Percentiles rank a stretch among this genome's conserved stretches.
Evolutionary conservation across 805 yeast species (phyloP).

Genomic region (Teunomyces panamensis): DNA sequence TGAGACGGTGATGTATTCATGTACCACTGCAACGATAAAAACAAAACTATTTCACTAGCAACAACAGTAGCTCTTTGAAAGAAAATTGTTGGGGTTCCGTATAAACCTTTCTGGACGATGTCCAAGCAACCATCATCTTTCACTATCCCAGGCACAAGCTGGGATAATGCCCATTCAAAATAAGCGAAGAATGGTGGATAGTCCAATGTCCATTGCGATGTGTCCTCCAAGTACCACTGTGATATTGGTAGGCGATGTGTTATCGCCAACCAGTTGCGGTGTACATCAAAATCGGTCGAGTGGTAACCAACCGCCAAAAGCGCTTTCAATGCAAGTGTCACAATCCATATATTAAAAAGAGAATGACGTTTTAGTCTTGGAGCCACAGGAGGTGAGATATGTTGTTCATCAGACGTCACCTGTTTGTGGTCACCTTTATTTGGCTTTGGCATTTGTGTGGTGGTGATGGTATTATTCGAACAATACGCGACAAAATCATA

Average conservation of each 20-base stretch:
- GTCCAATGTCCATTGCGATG: slow-evolving; percentile 90
- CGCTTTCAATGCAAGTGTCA: slow-evolving; percentile 32
- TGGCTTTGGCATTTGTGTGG: slow-evolving; percentile 1
- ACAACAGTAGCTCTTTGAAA: slow-evolving; percentile 85
- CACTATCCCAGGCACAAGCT: slow-evolving; percentile 63
- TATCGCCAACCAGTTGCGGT: slow-evolving; percentile 94
- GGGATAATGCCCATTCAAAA: slow-evolving; percentile 80
- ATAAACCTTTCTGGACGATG: slow-evolving; percentile 60
- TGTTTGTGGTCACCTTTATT: neutral
- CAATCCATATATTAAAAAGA: slow-evolving; percentile 35
- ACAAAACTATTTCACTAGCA: slow-evolving; percentile 67
- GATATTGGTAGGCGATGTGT: slow-evolving; percentile 70
- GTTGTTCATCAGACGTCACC: neutral
- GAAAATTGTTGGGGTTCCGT: slow-evolving; percentile 74
- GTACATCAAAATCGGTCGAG: slow-evolving; percentile 97
- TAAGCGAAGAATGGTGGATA: slow-evolving; percentile 98
- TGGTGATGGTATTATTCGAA: neutral
- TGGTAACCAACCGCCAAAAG: slow-evolving; percentile 61
- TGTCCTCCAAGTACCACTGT: slow-evolving; percentile 79
- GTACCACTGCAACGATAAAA: slow-evolving; percentile 67
- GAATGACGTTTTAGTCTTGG: slow-evolving; percentile 15
- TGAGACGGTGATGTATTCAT: slow-evolving; percentile 48
- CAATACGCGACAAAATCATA: neutral
- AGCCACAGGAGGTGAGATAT: neutral
- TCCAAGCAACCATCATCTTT: slow-evolving; percentile 74